These are phyloP conservation scores for Beauveria sp. DNA, from an alignment of 2,329 filamentous ascomycete species.

Conservation along the genomic window DNA sequence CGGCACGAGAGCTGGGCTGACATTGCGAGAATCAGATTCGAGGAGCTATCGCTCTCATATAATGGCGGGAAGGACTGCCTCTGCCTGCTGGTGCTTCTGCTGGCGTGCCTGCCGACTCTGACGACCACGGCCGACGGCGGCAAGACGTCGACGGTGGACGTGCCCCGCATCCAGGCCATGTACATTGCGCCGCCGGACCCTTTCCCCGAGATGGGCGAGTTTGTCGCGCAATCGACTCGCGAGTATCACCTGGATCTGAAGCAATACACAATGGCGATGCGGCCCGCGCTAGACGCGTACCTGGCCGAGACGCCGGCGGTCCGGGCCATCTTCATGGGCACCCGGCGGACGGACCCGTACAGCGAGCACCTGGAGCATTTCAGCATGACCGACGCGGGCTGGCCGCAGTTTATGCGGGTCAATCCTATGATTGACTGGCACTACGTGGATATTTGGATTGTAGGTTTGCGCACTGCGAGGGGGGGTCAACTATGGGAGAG, in stretches of 20 bases:
- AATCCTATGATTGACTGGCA: slow-evolving; percentile 98
- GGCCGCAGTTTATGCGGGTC: slow-evolving; percentile 87
- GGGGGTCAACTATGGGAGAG: neutral
- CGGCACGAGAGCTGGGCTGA: neutral
- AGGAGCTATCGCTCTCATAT: slow-evolving; percentile 82
- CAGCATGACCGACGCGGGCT: slow-evolving; percentile 78
- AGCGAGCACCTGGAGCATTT: slow-evolving; percentile 73
- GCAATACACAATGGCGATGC: slow-evolving; percentile 73
- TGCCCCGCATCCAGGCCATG: slow-evolving; percentile 58
- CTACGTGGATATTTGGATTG: slow-evolving; percentile 89
- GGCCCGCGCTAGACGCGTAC: slow-evolving; percentile 71
- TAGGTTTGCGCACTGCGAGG: slow-evolving; percentile 38
- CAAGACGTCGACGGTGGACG: slow-evolving; percentile 9
- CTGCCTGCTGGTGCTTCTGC: slow-evolving; percentile 79
- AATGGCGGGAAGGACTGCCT: slow-evolving; percentile 98
- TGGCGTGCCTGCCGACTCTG: slow-evolving; percentile 48
- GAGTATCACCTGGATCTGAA: slow-evolving; percentile 69
- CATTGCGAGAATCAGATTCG: slow-evolving; percentile 42
- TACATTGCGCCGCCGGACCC: slow-evolving; percentile 83
- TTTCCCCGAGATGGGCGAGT: slow-evolving; percentile 78
- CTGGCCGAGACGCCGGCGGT: slow-evolving; percentile 56
- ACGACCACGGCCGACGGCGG: slow-evolving; percentile 11
- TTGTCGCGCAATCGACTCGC: slow-evolving; percentile 59
- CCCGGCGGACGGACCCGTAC: slow-evolving; percentile 85
- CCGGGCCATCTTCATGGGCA: slow-evolving; percentile 53